Base-by-base conservation (phyloP, 2,329 filamentous ascomycete genomes). In the Stylonectria norvegica region DNA sequence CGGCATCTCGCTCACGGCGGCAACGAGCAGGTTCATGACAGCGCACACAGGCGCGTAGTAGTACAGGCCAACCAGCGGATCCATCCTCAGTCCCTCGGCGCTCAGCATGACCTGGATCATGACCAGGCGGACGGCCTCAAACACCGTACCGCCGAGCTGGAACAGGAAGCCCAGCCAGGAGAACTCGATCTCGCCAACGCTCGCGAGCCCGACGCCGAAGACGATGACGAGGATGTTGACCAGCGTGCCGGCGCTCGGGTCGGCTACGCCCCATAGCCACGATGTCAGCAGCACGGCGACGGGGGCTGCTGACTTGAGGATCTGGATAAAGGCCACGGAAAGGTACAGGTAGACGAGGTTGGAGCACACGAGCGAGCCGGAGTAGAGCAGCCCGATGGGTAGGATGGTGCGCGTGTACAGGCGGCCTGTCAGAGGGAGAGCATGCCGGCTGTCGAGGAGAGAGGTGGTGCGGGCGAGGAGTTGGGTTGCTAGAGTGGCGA, bases 31-130 rank as follows among this genome's bases (percentile, higher is more conserved):
- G 68, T 94, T 94, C 81, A 89, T 89, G 55, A 83, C 66, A 34
- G 86, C 85, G 66, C 88, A 94, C 34, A 89, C 82, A 5, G 88
- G 88, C 1, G 88, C 89, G 60, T 88, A 94, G 72, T 94, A 94
- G 75, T 94, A 94, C 16, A 94, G 76, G 20, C 86, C 88, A 47
- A 93, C 87, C 23, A 95, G 76, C 23, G 88, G 87, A 59, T 93
- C 86, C 88, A 94, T 93, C 72, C 87, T 88, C 69, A 86, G 64
- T 31, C 89, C 86, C 36, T 85, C 76, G 22, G 76, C 82, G 59
- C 81, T 86, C 36, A 95, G 78, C 55, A 95, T 74, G 45, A 85
- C 81, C 68, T 94, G 85, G 42, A 93, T 86, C 85, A 94, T 88
- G 67, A 89, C 83, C 48, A 93, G 71, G 45, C 88, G 83, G 47